Evolutionary conservation across 495 filamentous ascomycete species (phyloP).

Genomic region (Penicillium malachiteum): DNA sequence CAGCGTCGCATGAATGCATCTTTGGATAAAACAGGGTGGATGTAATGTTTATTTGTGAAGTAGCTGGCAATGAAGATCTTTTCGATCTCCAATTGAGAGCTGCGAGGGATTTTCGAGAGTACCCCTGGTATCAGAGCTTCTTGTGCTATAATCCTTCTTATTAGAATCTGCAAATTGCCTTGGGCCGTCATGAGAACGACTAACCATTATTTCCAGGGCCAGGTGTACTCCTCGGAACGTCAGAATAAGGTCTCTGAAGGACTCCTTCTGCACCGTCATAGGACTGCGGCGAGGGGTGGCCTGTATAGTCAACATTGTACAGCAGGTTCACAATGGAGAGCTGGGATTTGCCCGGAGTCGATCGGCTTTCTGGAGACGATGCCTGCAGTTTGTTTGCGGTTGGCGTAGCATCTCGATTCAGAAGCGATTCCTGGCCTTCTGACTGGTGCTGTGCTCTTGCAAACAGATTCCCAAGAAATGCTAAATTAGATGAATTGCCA

Average conservation of each 20-base stretch:
- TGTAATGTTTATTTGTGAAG: constrained; percentile 28
- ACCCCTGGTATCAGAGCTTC: neutral
- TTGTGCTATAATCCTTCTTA: neutral
- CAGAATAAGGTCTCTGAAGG: neutral
- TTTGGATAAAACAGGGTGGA: constrained; percentile 26
- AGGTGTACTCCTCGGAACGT: neutral
- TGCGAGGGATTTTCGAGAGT: constrained; percentile 10
- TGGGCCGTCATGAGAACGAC: neutral
- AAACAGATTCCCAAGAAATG: constrained; percentile 25
- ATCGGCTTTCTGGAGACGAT: neutral
- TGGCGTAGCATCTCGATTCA: neutral
- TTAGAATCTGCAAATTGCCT: neutral
- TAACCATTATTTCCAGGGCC: neutral
- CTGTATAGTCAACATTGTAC: constrained; percentile 22
- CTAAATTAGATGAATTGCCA: constrained; percentile 27
- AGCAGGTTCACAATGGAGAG: constrained; percentile 29
- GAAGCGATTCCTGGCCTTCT: neutral
- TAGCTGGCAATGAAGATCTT: constrained; percentile 30
- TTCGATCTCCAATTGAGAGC: constrained; percentile 23
- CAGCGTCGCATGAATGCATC: constrained; percentile 22
- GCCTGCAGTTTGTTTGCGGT: neutral
- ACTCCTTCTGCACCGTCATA: constrained; percentile 2
- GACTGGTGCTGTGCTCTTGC: constrained; percentile 21
- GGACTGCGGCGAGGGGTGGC: constrained; percentile 10
- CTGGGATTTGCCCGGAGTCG: constrained; percentile 11